phyloP scores from a whole-genome alignment of 257 asterid species.

The Echites panduratus region DNA sequence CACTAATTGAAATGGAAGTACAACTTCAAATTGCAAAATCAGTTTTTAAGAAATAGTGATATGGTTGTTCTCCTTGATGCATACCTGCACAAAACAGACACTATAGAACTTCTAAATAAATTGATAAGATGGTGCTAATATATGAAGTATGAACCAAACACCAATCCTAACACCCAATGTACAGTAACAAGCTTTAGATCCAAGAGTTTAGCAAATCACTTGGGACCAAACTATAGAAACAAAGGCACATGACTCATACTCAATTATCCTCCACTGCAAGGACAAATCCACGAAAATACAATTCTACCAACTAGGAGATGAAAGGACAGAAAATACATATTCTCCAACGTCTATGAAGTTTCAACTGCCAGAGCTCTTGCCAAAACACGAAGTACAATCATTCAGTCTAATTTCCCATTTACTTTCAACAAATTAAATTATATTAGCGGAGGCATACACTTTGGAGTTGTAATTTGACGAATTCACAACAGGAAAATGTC shows the following conservation, averaged over 20 bases:
- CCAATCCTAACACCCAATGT: no score
- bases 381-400: background rate
- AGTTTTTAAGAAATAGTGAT: background rate
- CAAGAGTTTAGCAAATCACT: background rate
- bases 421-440: background rate
- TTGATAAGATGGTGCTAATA: no score
- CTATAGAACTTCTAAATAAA: no score
- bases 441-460: background rate
- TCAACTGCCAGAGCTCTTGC: background rate
- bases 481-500: background rate
- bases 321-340: background rate
- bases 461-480: constrained; percentile 2
- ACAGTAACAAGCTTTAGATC: background rate
- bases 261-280: background rate
- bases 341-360: background rate
- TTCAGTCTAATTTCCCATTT: background rate
- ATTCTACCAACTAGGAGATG: background rate
- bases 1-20: background rate
- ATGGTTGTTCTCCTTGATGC: background rate
- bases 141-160: no score
- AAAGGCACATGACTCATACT: background rate
- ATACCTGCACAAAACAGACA: background rate
- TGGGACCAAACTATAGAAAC: background rate
- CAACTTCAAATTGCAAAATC: background rate
- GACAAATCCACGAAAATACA: background rate